These are phyloP conservation scores for Aureococcus anophagefferens DNA, from an alignment of 108 stramenopile genomes.

Conservation along the genomic window DNA sequence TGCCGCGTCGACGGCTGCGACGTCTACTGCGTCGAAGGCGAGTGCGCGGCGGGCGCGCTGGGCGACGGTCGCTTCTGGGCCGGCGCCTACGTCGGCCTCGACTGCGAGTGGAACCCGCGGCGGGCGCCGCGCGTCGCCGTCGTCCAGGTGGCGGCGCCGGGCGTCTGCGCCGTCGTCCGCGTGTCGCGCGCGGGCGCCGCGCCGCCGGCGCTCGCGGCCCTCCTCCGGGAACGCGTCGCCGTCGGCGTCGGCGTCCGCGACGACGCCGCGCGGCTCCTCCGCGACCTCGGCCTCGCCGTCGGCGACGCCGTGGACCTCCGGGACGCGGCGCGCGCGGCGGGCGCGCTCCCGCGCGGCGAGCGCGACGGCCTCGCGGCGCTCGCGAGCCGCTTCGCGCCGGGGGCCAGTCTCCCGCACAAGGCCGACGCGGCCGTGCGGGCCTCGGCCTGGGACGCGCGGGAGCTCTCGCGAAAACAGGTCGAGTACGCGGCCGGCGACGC, in stretches of 20 bases:
- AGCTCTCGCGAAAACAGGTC: neutral
- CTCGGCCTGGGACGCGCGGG: neutral
- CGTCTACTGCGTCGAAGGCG: neutral
- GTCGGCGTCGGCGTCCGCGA: neutral
- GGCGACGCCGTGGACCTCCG: neutral
- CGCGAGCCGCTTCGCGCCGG: neutral
- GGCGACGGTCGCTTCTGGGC: neutral
- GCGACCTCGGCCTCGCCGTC: neutral
- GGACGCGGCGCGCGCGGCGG: neutral
- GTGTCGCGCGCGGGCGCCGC: neutral
- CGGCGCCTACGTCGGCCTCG: neutral
- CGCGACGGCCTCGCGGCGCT: neutral
- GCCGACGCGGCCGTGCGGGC: neutral
- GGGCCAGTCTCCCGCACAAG: neutral
- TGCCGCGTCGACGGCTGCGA: neutral
- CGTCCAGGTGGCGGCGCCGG: neutral
- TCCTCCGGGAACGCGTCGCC: neutral
- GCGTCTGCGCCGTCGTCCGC: neutral
- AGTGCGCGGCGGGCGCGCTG: neutral
- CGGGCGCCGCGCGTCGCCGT: neutral
- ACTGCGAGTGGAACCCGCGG: neutral
- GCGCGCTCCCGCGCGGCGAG: neutral
- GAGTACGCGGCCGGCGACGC: neutral
- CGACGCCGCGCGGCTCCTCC: neutral
- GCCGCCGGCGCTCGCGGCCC: neutral